phyloP scores from a whole-genome alignment of 2,329 filamentous ascomycete species.

The Fusarium sp. region DNA sequence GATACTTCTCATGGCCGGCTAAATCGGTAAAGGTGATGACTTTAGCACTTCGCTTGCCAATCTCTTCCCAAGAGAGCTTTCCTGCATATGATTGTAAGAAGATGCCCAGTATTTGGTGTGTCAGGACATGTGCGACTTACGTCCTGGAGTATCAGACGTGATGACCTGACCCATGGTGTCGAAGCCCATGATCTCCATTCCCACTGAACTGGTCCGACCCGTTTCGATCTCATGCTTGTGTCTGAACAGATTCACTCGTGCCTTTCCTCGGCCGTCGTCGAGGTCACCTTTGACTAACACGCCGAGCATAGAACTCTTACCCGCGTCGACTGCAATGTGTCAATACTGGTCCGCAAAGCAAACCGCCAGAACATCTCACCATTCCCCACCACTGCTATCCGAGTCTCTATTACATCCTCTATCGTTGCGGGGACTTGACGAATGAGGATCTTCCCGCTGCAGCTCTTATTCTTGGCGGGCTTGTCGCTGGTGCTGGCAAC shows the following conservation, averaged over 20 bases:
- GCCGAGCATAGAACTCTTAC: conserved; percentile 96
- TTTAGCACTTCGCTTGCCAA: conserved; percentile 94
- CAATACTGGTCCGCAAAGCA: conserved; percentile 17
- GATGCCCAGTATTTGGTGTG: neutral
- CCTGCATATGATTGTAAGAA: conserved; percentile 53
- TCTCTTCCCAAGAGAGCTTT: conserved; percentile 95
- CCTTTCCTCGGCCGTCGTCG: conserved; percentile 94
- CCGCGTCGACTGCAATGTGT: conserved; percentile 83
- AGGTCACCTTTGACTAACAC: conserved; percentile 96
- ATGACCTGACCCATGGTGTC: conserved; percentile 89
- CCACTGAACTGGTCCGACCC: conserved; percentile 94
- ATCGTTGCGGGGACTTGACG: conserved; percentile 80
- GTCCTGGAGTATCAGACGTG: conserved; percentile 84
- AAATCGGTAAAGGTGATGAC: conserved; percentile 97
- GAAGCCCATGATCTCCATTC: conserved; percentile 99
- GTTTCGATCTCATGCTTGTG: conserved; percentile 99
- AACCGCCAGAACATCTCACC: conserved; percentile 61
- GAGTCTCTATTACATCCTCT: conserved; percentile 93
- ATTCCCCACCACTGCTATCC: conserved; percentile 97
- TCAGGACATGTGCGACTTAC: conserved; percentile 65
- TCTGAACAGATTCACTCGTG: conserved; percentile 94
- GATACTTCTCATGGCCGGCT: conserved; percentile 94
- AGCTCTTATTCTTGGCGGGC: conserved; percentile 78
- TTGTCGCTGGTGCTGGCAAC: conserved; percentile 69
- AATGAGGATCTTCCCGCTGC: conserved; percentile 89